Conservation (phyloP, 208 protist genomes). For the Leishmania braziliensis region DNA sequence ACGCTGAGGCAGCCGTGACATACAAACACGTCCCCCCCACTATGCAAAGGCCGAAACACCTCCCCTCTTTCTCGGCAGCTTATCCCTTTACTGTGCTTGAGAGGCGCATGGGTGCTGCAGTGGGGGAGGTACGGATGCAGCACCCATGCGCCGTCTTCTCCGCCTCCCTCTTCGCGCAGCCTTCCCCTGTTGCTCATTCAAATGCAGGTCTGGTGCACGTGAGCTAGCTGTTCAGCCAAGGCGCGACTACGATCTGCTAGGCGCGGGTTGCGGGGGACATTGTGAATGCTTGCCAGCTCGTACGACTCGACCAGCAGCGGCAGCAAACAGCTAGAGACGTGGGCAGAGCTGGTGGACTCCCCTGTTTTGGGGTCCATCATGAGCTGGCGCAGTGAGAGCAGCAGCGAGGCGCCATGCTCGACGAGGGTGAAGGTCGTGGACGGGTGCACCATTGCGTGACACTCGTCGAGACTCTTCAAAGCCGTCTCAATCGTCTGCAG, state of each 20-base stretch:
- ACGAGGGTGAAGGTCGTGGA: constrained; percentile 49
- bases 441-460: constrained; percentile 52
- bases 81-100: neutral
- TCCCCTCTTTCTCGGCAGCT: neutral
- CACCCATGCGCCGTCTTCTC: neutral
- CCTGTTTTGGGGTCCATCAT: constrained; percentile 28
- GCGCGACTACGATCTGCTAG: constrained; percentile 24
- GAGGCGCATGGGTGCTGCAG: neutral
- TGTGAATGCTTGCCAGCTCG: constrained; percentile 41
- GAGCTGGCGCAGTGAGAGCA: constrained; percentile 34
- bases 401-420: constrained; percentile 42
- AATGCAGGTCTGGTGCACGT: constrained; percentile 36
- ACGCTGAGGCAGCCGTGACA: neutral
- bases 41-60: too few species aligned
- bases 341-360: constrained; percentile 19
- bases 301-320: constrained; percentile 59
- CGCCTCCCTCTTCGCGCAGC: neutral
- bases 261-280: constrained; percentile 4
- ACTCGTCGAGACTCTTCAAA: constrained; percentile 43
- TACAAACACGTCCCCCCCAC: neutral
- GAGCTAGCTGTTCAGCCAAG: constrained; percentile 57
- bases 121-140: neutral
- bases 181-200: neutral
- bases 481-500: constrained; percentile 49
- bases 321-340: constrained; percentile 34